Base-by-base conservation (phyloP, 2,329 filamentous ascomycete species). In the Botryosphaeria agaves region DNA sequence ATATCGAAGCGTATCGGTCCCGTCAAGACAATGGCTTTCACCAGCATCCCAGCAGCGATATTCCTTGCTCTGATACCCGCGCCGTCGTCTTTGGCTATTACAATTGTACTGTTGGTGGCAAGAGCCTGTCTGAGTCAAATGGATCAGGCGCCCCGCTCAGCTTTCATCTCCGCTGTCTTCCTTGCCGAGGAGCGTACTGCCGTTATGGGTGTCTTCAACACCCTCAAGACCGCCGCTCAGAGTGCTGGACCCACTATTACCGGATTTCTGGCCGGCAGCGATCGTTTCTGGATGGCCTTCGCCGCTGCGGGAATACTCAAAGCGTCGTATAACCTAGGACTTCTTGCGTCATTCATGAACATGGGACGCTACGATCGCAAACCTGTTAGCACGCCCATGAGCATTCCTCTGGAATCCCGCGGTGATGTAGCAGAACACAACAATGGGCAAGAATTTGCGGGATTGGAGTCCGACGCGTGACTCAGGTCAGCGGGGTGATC, bases 1-100 rank as follows among this genome's bases (percentile, higher is more conserved):
- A 68, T 83, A 20, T 64, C 81, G 26, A 72, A 73, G 38, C 69
- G 75, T 34, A 57, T 71, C 28, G 63, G 66, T 11, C 56, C 64
- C 24, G 57, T 71, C 14, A 36, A 72, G 59, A 80, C 76, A 1
- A 82, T 82, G 76, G 74, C 78, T 6, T 77, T 79, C 43, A 80
- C 76, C 0, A 76, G 82, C 40, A 56, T 82, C 0, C 77, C 77
- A 0, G 78, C 74, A 0, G 61, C 76, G 5, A 51, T 81, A 16
- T 74, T 72, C 38, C 61, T 81, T 2, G 57, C 67, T 9, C 49
- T 81, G 14, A 69, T 82, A 14, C 68, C 72, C 0, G 41, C 74
- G 1, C 70, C 73, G 0, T 48, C 55, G 14, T 56, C 59, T 3
- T 51, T 72, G 0, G 56, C 56, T 7, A 36, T 72, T 4, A 64